Evolutionary conservation across 176 grass and related monocot genomes (phyloP), one percentile per base, ranked within the genome.

Genomic region (Olyra latifolia): DNA sequence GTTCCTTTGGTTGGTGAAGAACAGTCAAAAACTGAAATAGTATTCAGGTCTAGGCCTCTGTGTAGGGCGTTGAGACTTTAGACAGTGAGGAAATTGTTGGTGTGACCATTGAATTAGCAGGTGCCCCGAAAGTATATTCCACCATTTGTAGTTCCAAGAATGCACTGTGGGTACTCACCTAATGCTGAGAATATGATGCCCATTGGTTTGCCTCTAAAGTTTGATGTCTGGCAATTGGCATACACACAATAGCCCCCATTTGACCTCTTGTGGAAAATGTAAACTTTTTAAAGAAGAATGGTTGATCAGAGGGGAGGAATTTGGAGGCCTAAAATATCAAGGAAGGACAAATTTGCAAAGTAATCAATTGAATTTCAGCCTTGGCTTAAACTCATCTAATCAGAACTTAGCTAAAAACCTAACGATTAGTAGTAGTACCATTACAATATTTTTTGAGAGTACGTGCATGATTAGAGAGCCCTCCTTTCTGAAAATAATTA

Each of bases 181-280:
- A 76, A 84, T 53, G 8, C 72, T 47, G 39, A 13, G 72, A n/a
- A 57, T 58, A 76, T 3, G 15, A 47, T 23, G 50, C 2, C 2
- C 53, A 17, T 30, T 71, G 7, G 19, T 5, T 15, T 63, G 9
- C 44, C 12, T 16, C 46, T 7, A 44, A 43, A 74, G 32, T n/a
- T 55, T 48, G 38, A 47, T 46, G 72, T 67, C 58, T 46, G 78
- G 15, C 48, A 58, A 60, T 49, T 44, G 44, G n/a, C 29, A 25
- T 14, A 7, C 14, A 41, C 57, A 27, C 40, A 2, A 35, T 4
- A 35, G 2, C 15, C 14, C 10, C 60, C 11, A 7, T 53, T 74
- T 75, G 80, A 83, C 59, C 20, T 66, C 1, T 32, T 45, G 50
- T 29, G 39, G 62, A 75, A 66, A 66, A 45, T 66, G 35, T 7